phyloP scores from a whole-genome alignment of 169 alveolate genomes.

The Eimeria nieschulzi region DNA sequence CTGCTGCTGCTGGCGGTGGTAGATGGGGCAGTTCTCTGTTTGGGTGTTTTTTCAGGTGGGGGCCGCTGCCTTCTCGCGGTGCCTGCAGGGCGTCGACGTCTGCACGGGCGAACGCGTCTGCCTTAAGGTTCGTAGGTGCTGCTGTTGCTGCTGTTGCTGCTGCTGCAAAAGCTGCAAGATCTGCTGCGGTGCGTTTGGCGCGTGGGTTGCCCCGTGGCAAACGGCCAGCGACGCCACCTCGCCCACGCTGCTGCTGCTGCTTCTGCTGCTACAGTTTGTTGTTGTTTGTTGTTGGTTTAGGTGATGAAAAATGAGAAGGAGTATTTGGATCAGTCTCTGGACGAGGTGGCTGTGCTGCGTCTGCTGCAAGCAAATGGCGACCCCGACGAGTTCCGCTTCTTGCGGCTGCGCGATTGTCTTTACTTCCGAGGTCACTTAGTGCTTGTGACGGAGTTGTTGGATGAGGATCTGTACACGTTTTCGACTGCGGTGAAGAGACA shows the following conservation, averaged over 20 bases:
- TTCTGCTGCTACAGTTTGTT: background rate
- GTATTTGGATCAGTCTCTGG: conserved; percentile 92
- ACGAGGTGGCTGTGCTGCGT: conserved; percentile 91
- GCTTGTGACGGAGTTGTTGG: conserved; percentile 94
- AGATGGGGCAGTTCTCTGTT: background rate
- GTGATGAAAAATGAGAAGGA: conserved; percentile 94
- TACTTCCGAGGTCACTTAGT: conserved; percentile 94
- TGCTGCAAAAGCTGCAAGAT: background rate
- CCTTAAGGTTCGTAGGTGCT: conserved; percentile 46
- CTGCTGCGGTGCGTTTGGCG: background rate
- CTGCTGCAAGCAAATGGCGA: conserved; percentile 88
- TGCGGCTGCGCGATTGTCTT: conserved; percentile 89
- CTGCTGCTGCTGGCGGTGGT: conserved; percentile 14
- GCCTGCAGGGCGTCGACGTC: conserved; percentile 56
- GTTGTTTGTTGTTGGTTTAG: conserved; percentile 81
- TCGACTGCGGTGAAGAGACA: conserved; percentile 53
- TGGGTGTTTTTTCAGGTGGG: conserved; percentile 35
- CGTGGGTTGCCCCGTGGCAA: no score
- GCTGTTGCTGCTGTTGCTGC: background rate
- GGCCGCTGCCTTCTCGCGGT: conserved; percentile 69
- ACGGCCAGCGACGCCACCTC: no score
- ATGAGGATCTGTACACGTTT: conserved; percentile 81
- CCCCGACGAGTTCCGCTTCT: conserved; percentile 84
- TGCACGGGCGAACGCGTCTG: conserved; percentile 56
- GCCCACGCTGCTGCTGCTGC: background rate